phyloP scores from a whole-genome alignment of 805 yeast species.

The Starmera dryadoides region DNA sequence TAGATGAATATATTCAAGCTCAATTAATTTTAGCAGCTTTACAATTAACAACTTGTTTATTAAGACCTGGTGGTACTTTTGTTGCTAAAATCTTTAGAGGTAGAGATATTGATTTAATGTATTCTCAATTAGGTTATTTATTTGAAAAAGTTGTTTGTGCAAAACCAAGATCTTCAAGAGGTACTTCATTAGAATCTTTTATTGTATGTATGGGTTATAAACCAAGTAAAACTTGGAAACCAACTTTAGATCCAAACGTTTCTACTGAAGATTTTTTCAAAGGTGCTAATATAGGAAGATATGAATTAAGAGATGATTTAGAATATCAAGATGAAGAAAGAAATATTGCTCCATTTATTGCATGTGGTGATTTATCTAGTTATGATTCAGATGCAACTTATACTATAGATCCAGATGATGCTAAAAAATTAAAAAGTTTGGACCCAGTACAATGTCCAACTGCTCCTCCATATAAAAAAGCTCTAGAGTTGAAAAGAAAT shows the following conservation, averaged over 20 bases:
- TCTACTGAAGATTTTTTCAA: conserved; percentile 83
- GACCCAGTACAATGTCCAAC: conserved; percentile 96
- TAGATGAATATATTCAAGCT: conserved; percentile 95
- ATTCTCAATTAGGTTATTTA: conserved; percentile 82
- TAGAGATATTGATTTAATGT: conserved; percentile 86
- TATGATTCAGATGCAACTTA: conserved; percentile 97
- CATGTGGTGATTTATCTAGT: conserved; percentile 87
- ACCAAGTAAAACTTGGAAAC: conserved; percentile 82
- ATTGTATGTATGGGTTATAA: conserved; percentile 84
- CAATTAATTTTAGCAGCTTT: conserved; percentile 88
- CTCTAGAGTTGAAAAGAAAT: conserved; percentile 76
- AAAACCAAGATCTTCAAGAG: conserved; percentile 92
- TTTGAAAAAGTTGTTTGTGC: conserved; percentile 90
- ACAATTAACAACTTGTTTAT: conserved; percentile 82
- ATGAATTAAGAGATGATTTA: conserved; percentile 38
- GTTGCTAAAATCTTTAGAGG: conserved; percentile 97
- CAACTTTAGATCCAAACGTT: conserved; percentile 44
- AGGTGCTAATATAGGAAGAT: conserved; percentile 49
- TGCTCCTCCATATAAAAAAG: conserved; percentile 93
- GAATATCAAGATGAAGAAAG: conserved; percentile 54
- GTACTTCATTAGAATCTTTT: conserved; percentile 90
- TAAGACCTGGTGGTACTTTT: conserved; percentile 86
- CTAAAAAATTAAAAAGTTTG: conserved; percentile 36
- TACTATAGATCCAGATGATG: conserved; percentile 27
- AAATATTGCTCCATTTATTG: conserved; percentile 81